These are phyloP conservation scores for Cupressus sempervirens DNA, from an alignment of 75 land plant species.

Conservation along the genomic window DNA sequence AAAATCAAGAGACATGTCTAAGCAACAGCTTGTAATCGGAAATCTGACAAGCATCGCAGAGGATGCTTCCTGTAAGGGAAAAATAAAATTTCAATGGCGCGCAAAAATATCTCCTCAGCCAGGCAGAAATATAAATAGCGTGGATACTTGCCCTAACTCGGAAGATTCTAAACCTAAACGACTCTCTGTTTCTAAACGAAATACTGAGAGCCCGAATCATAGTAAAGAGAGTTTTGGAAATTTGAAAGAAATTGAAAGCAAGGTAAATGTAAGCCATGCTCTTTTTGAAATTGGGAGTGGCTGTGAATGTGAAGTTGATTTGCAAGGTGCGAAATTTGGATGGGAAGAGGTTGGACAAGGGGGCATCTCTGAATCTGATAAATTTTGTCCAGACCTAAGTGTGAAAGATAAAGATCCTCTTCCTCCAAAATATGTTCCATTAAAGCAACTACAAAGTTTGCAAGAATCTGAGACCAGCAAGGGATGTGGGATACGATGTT, in stretches of 20 bases:
- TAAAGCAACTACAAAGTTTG: background rate
- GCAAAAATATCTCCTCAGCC: background rate
- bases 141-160: background rate
- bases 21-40: background rate
- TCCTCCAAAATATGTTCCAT: conserved; percentile 1
- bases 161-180: background rate
- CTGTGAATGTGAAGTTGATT: too few relatives aligned
- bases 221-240: background rate
- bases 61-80: background rate
- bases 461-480: background rate
- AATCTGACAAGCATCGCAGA: background rate
- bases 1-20: background rate
- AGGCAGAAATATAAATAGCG: background rate
- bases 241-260: background rate
- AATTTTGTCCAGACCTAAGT: background rate
- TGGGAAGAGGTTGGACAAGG: background rate
- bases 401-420: background rate
- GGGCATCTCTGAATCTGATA: background rate
- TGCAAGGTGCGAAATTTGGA: too few relatives aligned
- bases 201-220: background rate
- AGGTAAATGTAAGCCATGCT: background rate
- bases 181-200: background rate
- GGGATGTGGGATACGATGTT: background rate
- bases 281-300: background rate
- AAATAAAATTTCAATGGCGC: background rate